Base-by-base conservation (phyloP, 345 rosid species). In the Rhizophora mangle region DNA sequence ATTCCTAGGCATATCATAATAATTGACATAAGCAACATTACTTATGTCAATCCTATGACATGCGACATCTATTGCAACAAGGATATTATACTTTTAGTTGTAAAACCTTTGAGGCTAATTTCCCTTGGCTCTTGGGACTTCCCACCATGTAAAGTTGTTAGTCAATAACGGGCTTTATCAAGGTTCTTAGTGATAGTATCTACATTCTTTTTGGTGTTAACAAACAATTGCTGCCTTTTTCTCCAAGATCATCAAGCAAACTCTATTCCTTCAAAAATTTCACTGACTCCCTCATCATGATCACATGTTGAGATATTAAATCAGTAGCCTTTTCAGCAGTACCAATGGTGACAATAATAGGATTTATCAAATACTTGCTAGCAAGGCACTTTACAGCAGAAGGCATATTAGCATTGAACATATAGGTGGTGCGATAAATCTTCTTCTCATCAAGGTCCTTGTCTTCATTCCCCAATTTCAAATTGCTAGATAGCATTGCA, bases 321-420 rank as follows among this genome's bases (percentile, higher is more conserved):
- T 24, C 24, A 24, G 24, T 24, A 24, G 24, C 24, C 24, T 24
- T 0, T 24, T 24, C 24, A 24, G 24, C 24, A 24, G 1, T 24
- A 24, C 24, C 24, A 24, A 92, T 88, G 37, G 85, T 95, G 64
- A 95, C 97, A 26, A 95, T 97, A 27, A 92, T 96, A 29, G 97
- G 99, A 68, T 95, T 95, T 72, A 97, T 89, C 80, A 95, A 79
- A 76, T 91, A 92, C 83, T 92, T 95, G 83, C 96, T 85, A 2
- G 97, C 97, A 21, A 95, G 92, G 56, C 97, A 79, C 83, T 95
- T 97, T 46, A 95, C 96, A 15, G 89, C 88, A 60, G 96, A 88
- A 37, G 97, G 96, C 99, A 95, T 92, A 0, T 97, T 92, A 37
- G 99, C 99, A 76, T 93, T 92, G 58, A 95, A 95, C 99, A 95